Conservation (phyloP, 2,329 filamentous ascomycete genomes). For the Didymella exigua region DNA sequence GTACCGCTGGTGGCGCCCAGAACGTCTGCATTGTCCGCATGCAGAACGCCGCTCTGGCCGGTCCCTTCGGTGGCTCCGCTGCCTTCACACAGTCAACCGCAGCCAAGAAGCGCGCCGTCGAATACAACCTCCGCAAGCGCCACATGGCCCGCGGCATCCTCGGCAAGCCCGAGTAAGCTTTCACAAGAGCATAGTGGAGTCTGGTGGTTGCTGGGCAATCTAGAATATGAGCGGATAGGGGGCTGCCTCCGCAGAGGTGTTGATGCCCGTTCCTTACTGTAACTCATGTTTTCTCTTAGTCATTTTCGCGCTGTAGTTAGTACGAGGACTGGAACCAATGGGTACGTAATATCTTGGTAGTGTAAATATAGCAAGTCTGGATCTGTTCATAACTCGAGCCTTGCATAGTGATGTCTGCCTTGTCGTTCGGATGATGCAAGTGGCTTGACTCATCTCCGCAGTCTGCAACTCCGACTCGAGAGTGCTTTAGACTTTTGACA, state of each 20-base stretch:
- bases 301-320: slow-evolving; percentile 14
- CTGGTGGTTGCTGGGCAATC: slow-evolving; percentile 24
- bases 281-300: slow-evolving; percentile 22
- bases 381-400: slow-evolving; percentile 1
- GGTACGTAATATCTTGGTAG: slow-evolving; percentile 16
- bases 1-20: slow-evolving; percentile 61
- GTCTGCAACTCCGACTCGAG: not conserved
- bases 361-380: slow-evolving; percentile 21
- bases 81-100: slow-evolving; percentile 67
- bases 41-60: slow-evolving; percentile 65
- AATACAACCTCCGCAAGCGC: slow-evolving; percentile 55
- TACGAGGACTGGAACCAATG: slow-evolving; percentile 5
- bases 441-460: too few species aligned
- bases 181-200: not conserved
- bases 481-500: slow-evolving; percentile 5
- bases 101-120: slow-evolving; percentile 66
- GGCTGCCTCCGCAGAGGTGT: slow-evolving; percentile 3
- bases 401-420: slow-evolving; percentile 2
- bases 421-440: not conserved
- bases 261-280: slow-evolving; percentile 9
- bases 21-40: slow-evolving; percentile 71
- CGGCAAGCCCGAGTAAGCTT: slow-evolving; percentile 38
- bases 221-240: slow-evolving; percentile 15
- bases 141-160: slow-evolving; percentile 45
- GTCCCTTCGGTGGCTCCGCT: slow-evolving; percentile 70